phyloP scores from a whole-genome alignment of 176 grass and related monocot genomes.

The Musa schizocarpa region DNA sequence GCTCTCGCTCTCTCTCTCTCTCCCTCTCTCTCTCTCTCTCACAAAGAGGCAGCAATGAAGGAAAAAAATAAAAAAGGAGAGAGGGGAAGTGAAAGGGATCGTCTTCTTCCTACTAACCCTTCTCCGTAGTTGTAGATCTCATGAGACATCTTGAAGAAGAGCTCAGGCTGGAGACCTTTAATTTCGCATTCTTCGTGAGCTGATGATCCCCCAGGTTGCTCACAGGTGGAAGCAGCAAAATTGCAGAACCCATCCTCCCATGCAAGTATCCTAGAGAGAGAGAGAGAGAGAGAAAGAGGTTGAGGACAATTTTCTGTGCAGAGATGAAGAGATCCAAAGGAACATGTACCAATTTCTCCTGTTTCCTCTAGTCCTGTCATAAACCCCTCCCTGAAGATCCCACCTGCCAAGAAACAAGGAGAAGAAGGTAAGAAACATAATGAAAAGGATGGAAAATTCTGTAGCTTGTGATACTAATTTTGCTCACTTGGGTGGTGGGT shows the following conservation, averaged over 20 bases:
- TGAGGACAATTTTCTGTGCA: not conserved
- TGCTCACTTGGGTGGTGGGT: slow-evolving; percentile 14
- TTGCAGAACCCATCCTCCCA: slow-evolving; percentile 99
- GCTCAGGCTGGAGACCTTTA: slow-evolving; percentile 72
- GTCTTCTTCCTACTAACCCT: slow-evolving; percentile 31
- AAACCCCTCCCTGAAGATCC: slow-evolving; percentile 87
- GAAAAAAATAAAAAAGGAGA: not conserved
- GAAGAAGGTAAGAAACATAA: not conserved
- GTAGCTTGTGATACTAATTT: not conserved
- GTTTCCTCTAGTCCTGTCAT: slow-evolving; percentile 90
- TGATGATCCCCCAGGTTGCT: slow-evolving; percentile 32
- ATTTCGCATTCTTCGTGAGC: slow-evolving; percentile 10
- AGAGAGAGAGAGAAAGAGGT: not conserved
- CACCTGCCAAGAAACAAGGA: slow-evolving; percentile 40
- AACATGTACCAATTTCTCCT: slow-evolving; percentile 84
- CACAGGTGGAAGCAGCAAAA: slow-evolving; percentile 53
- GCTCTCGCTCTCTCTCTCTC: no score
- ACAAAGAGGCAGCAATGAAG: not conserved
- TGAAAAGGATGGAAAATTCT: not conserved
- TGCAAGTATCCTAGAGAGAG: slow-evolving; percentile 55
- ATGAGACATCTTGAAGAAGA: slow-evolving; percentile 99
- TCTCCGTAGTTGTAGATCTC: slow-evolving; percentile 99
- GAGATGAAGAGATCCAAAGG: not conserved
- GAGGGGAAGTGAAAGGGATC: not conserved
- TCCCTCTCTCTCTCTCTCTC: no score